A percentile compares a stretch with the other conserved stretches of the same genome.
phyloP scores from a whole-genome alignment of 2,329 filamentous ascomycete genomes.

The Metarhizium rileyi region DNA sequence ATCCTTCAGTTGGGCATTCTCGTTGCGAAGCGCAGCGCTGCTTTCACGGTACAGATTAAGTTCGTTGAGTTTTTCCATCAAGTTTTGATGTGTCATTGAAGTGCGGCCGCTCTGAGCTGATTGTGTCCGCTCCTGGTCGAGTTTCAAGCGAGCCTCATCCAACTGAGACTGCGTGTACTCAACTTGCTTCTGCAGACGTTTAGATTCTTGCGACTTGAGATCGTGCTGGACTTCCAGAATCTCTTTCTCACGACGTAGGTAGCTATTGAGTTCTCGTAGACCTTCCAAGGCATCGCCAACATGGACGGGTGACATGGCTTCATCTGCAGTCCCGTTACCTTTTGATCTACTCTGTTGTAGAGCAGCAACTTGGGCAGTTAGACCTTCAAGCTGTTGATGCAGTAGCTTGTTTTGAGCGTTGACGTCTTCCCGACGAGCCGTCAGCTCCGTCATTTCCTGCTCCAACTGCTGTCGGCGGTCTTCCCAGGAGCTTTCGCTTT shows the following conservation, averaged over 20 bases:
- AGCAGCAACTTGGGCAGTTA: constrained; percentile 68
- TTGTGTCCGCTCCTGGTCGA: constrained; percentile 77
- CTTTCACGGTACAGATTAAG: constrained; percentile 94
- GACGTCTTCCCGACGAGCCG: constrained; percentile 70
- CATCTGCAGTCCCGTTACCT: constrained; percentile 39
- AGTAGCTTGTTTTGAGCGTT: constrained; percentile 84
- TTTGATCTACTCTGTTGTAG: constrained; percentile 64
- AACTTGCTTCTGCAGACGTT: constrained; percentile 81
- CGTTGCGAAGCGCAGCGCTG: constrained; percentile 80
- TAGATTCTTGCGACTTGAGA: constrained; percentile 76
- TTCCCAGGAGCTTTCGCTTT: constrained; percentile 81
- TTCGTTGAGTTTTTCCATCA: constrained; percentile 92
- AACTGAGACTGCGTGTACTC: constrained; percentile 81
- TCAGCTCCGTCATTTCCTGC: constrained; percentile 71
- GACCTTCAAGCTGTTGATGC: constrained; percentile 77
- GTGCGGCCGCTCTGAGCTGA: constrained; percentile 64
- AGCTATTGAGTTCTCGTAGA: constrained; percentile 83
- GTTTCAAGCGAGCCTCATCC: constrained; percentile 78
- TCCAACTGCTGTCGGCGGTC: constrained; percentile 74
- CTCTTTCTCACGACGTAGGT: constrained; percentile 89
- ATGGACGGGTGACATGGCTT: constrained; percentile 40
- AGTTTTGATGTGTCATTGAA: constrained; percentile 72
- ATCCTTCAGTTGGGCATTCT: constrained; percentile 69
- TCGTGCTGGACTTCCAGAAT: constrained; percentile 96
- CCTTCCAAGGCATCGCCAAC: constrained; percentile 58